Evolutionary conservation across 345 rosid genomes (phyloP), one percentile per base, ranked within the genome.

Genomic region (Citrus reticulata): DNA sequence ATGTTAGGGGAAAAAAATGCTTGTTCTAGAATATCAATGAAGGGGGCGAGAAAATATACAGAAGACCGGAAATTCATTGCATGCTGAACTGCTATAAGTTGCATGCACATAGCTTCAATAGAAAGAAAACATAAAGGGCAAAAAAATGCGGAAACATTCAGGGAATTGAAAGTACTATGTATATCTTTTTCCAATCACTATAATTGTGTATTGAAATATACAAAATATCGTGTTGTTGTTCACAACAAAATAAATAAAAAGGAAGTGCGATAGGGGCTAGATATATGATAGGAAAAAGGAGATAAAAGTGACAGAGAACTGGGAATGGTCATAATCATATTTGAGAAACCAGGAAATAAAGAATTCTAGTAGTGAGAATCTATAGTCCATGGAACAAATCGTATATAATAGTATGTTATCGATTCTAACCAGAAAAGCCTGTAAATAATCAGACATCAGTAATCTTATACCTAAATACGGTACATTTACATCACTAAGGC

Each of bases 161-260:
- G 42, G 51, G 22, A 70, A 77, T 57, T 14, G 42, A 58, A 68
- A 35, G 39, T 66, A 69, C 22, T 16, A 59, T 22, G 1, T 24
- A 42, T 57, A 57, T 5, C 30, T 30, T 27, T 58, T 55, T 57
- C 16, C 22, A 51, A 51, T 51, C 51, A 70, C 68, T 78, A 62
- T 70, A 78, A 42, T 9, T 25, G n/a, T 27, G n/a, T 70, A 70
- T 49, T 17, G n/a, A 42, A 59, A 70, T 40, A 42, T 75, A 75
- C 46, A 62, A 46, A 27, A 46, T 46, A 46, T 0, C 0, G 2
- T 2, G 4, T 40, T 40, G 19, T 1, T 16, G 16, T 42, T 42
- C 49, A 42, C 0, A 42, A 42, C 4, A 42, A 42, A 42, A 42
- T 42, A 40, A 40, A 40, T 34, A 34, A 42, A 46, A 46, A 13